Evolutionary conservation across 2,329 filamentous ascomycete species (phyloP).

Genomic region (Arthrobotrys sphaeroides): DNA sequence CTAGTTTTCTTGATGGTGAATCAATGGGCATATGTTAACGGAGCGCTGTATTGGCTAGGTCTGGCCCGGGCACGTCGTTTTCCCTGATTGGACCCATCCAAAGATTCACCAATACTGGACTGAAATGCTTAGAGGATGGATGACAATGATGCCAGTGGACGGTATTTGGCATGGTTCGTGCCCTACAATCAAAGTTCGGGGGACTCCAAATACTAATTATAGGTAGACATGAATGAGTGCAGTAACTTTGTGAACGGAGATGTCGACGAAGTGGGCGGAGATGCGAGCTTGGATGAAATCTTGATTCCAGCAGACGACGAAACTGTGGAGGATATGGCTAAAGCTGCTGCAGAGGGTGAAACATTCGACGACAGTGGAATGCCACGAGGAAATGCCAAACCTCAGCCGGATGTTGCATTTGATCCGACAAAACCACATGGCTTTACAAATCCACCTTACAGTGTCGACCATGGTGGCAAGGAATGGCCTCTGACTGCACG

Average conservation of each 20-base stretch:
- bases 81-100: constrained; percentile 79
- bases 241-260: constrained; percentile 66
- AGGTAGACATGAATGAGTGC: constrained; percentile 48
- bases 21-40: no score
- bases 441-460: constrained; percentile 77
- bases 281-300: constrained; percentile 73
- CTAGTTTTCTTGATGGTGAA: no score
- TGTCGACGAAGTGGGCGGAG: constrained; percentile 64
- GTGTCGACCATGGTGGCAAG: constrained; percentile 72
- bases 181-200: not conserved
- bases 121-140: constrained; percentile 73
- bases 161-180: constrained; percentile 71
- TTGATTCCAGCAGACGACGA: constrained; percentile 78
- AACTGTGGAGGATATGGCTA: constrained; percentile 43
- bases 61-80: constrained; percentile 78
- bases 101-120: constrained; percentile 75
- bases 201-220: not conserved
- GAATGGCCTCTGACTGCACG: constrained; percentile 73
- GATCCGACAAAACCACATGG: constrained; percentile 75
- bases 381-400: constrained; percentile 73
- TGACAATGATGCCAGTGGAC: constrained; percentile 67
- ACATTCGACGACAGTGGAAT: not conserved
- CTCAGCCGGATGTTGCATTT: constrained; percentile 72
- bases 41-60: constrained; percentile 64
- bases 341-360: constrained; percentile 30